Evolutionary conservation across 768 basidiomycete genomes (phyloP).

Genomic region (Russula sp.): DNA sequence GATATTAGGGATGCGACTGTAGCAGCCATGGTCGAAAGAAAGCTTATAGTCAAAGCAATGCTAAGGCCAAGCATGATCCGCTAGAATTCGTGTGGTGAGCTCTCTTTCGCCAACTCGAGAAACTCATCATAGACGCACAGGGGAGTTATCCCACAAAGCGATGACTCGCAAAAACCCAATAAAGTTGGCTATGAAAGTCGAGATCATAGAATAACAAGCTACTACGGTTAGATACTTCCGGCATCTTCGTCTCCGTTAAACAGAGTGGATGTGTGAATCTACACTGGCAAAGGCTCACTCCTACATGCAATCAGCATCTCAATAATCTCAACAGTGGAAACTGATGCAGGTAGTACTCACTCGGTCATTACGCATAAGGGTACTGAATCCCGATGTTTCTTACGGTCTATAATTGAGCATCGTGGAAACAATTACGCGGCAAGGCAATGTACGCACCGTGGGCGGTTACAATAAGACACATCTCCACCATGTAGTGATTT

Average conservation of each 20-base stretch:
- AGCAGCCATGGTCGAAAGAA: constrained; percentile 31
- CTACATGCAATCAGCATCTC: constrained; percentile 8
- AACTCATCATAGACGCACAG: constrained; percentile 25
- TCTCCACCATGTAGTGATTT: constrained; percentile 42
- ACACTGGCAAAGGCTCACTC: background rate
- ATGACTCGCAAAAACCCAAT: constrained; percentile 39
- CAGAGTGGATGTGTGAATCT: background rate
- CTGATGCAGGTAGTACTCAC: background rate
- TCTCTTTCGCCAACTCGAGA: background rate
- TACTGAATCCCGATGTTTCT: constrained; percentile 34
- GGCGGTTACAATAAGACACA: constrained; percentile 32
- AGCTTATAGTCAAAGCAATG: constrained; percentile 34
- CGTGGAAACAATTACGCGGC: background rate
- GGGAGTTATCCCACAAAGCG: constrained; percentile 40
- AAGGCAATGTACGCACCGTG: constrained; percentile 33
- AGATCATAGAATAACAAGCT: constrained; percentile 34
- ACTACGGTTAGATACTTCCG: constrained; percentile 32
- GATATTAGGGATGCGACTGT: constrained; percentile 27
- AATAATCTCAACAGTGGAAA: background rate
- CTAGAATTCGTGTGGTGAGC: constrained; percentile 5
- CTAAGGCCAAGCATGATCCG: constrained; percentile 33
- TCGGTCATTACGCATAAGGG: background rate
- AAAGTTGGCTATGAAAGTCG: constrained; percentile 37
- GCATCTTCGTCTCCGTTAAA: constrained; percentile 34
- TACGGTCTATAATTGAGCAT: background rate